These are phyloP conservation scores for Gynostemma pentaphyllum DNA, from an alignment of 306 rosid species.

Conservation along the genomic window DNA sequence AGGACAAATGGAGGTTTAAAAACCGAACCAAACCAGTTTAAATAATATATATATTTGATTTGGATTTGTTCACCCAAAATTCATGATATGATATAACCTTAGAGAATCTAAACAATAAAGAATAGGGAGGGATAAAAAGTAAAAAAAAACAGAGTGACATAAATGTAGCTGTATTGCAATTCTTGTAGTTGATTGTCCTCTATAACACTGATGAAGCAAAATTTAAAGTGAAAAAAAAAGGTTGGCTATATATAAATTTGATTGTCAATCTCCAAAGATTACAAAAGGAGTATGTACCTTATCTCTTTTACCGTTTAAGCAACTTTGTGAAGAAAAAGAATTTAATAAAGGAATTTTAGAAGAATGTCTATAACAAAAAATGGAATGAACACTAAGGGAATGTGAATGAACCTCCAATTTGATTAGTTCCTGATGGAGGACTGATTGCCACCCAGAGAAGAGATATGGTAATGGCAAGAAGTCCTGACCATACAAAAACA, in stretches of 20 bases:
- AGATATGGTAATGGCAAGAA: constrained; percentile 81
- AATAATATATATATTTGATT: no score
- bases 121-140: no score
- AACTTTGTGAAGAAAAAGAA: neutral
- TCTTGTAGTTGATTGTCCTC: no score
- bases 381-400: constrained; percentile 30
- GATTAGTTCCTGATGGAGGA: constrained; percentile 57
- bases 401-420: constrained; percentile 86
- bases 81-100: neutral
- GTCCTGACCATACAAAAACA: constrained; percentile 98
- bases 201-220: no score
- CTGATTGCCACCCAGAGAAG: constrained; percentile 95
- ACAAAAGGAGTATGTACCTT: neutral
- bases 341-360: neutral
- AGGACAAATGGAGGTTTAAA: no score
- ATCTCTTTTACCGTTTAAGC: neutral
- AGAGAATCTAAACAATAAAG: neutral
- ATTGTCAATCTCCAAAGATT: neutral
- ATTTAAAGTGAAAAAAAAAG: neutral
- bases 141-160: no score
- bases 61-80: no score
- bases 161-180: no score
- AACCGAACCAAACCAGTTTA: no score
- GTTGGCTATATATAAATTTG: neutral
- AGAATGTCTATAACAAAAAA: neutral